Percentiles rank a stretch among this genome's conserved stretches.
phyloP scores from a whole-genome alignment of 2,329 filamentous ascomycete species.

The Penicillium digitatum region DNA sequence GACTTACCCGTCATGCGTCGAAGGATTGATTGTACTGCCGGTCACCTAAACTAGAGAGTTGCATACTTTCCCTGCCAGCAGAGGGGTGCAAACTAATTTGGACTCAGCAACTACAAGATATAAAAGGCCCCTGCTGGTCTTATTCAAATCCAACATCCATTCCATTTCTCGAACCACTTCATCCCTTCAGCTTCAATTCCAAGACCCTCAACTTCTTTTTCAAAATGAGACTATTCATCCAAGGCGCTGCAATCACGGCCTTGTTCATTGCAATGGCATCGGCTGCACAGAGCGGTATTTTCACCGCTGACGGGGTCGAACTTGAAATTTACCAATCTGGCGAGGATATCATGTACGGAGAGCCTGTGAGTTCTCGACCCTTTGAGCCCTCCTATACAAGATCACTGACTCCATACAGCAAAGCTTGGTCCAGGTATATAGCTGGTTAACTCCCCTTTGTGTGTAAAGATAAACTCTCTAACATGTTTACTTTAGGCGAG shows the following conservation, averaged over 20 bases:
- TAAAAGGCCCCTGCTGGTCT: not conserved
- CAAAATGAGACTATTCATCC: not conserved
- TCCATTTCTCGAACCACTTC: not conserved
- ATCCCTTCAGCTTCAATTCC: not conserved
- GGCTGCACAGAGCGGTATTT: not conserved
- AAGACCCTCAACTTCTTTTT: not conserved
- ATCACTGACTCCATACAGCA: not conserved
- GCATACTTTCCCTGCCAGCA: not conserved
- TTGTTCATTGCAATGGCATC: not conserved
- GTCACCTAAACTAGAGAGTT: not conserved
- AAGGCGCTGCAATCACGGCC: not conserved
- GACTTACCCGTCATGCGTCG: not conserved
- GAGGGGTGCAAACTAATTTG: not conserved
- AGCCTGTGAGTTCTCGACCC: not conserved
- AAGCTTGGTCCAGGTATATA: not conserved
- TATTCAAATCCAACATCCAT: not conserved
- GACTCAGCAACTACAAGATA: not conserved
- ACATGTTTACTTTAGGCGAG: not conserved
- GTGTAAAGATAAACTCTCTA: not conserved
- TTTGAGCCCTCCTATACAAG: not conserved
- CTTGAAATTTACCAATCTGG: not conserved
- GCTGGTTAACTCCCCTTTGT: accelerated
- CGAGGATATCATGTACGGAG: not conserved
- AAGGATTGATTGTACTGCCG: not conserved
- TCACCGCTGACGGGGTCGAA: not conserved